Evolutionary conservation across 805 yeast species (phyloP), one percentile per base, ranked within the genome.

Genomic region (Lachancea mirantina): DNA sequence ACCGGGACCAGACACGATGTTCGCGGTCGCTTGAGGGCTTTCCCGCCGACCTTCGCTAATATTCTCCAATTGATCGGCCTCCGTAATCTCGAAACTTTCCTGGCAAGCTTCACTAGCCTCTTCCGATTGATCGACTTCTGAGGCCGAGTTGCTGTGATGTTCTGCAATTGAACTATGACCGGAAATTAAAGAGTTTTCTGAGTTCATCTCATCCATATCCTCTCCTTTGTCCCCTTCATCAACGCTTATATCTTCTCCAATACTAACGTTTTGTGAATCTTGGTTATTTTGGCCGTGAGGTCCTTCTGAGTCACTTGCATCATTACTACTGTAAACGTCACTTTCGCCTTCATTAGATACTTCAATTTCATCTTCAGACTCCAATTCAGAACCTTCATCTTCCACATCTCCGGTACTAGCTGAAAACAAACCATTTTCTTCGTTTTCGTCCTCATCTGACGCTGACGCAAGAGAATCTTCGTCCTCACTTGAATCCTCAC

Each of bases 241-340:
- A 6, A 23, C 11, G 26, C 26, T 23, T 27, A 8, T n/a, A 14
- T 28, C 30, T 15, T 18, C 30, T 11, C 22, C 14, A n/a, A n/a
- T n/a, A n/a, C n/a, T n/a, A n/a, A n/a, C n/a, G n/a, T n/a, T n/a
- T n/a, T n/a, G n/a, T n/a, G n/a, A n/a, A n/a, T n/a, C n/a, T n/a
- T n/a, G n/a, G n/a, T n/a, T n/a, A n/a, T n/a, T n/a, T n/a, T n/a
- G n/a, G n/a, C n/a, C n/a, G n/a, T n/a, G n/a, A n/a, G n/a, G n/a
- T n/a, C n/a, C n/a, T n/a, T n/a, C n/a, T n/a, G n/a, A n/a, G 18
- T 18, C 30, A n/a, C 4, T 17, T 19, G 4, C 15, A 14, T 28
- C 22, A 9, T 18, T 23, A 28, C 5, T 14, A 6, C 13, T 11
- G 7, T 16, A 11, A 9, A 8, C 8, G 30, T 5, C 30, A 27